Evolutionary conservation across 1,284 basidiomycete genomes (phyloP).

Genomic region (Fomitopsis palustris): DNA sequence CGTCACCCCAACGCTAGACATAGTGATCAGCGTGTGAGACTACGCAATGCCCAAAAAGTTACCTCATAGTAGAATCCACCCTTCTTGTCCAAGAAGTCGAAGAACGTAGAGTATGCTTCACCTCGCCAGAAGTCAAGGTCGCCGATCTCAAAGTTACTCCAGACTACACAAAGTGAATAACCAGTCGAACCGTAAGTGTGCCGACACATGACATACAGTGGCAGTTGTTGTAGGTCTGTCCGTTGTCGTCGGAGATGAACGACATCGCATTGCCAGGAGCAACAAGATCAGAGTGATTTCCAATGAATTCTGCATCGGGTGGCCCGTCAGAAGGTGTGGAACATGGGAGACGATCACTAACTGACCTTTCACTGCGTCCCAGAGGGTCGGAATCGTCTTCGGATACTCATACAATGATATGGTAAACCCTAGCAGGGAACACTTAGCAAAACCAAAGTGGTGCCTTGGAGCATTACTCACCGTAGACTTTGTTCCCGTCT

Average conservation of each 20-base stretch:
- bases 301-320: slow-evolving; percentile 49
- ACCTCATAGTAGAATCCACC: slow-evolving; percentile 77
- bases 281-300: slow-evolving; percentile 53
- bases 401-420: slow-evolving; percentile 66
- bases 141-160: slow-evolving; percentile 74
- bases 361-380: slow-evolving; percentile 53
- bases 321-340: background rate
- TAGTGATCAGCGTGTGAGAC: background rate
- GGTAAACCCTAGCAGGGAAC: slow-evolving; percentile 44
- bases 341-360: background rate
- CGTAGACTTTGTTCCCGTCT: slow-evolving; percentile 83
- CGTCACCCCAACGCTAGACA: slow-evolving; percentile 62
- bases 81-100: slow-evolving; percentile 60
- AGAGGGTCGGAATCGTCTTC: slow-evolving; percentile 65
- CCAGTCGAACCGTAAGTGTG: background rate
- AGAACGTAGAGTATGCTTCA: slow-evolving; percentile 67
- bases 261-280: slow-evolving; percentile 57
- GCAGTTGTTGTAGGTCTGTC: slow-evolving; percentile 64
- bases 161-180: slow-evolving; percentile 36
- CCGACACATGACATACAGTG: slow-evolving; percentile 47
- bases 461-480: slow-evolving; percentile 31
- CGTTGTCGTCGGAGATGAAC: slow-evolving; percentile 63
- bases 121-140: slow-evolving; percentile 64
- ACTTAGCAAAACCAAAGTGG: background rate
- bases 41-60: background rate